Percentiles rank a stretch among this genome's conserved stretches.
Evolutionary conservation across 345 rosid genomes (phyloP).

Genomic region (Sonneratia alba): DNA sequence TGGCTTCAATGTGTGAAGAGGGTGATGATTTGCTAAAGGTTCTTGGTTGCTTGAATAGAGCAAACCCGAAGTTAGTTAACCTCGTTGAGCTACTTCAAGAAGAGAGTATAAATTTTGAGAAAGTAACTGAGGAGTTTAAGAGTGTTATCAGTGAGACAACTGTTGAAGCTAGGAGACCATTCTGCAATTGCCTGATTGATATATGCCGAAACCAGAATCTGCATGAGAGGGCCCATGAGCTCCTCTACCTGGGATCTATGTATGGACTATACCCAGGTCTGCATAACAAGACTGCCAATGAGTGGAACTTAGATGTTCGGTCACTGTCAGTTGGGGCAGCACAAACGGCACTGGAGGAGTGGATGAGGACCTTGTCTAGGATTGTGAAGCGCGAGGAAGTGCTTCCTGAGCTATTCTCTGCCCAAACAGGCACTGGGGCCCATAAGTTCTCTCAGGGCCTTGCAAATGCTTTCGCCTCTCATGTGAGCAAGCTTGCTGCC

Average conservation of each 20-base stretch:
- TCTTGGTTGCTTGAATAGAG: conserved; percentile 46
- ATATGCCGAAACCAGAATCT: conserved; percentile 51
- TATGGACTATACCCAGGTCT: conserved; percentile 70
- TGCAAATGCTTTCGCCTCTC: conserved; percentile 63
- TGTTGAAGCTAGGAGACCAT: conserved; percentile 73
- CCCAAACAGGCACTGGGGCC: conserved; percentile 77
- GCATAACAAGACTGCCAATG: conserved; percentile 52
- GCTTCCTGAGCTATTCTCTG: conserved; percentile 61
- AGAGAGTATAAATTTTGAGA: conserved; percentile 33
- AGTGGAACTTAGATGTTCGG: conserved; percentile 83
- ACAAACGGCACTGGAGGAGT: conserved; percentile 76
- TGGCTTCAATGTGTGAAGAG: conserved; percentile 53
- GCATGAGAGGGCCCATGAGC: conserved; percentile 62
- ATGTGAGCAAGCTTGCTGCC: conserved; percentile 46
- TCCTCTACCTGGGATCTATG: conserved; percentile 74
- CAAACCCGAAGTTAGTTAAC: conserved; percentile 55
- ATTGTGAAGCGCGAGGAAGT: conserved; percentile 51
- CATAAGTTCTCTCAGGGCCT: conserved; percentile 78
- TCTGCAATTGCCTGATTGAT: conserved; percentile 86
- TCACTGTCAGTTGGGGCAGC: conserved; percentile 87
- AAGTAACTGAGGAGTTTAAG: conserved; percentile 53
- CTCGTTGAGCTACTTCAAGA: conserved; percentile 43
- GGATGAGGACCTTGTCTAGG: conserved; percentile 65
- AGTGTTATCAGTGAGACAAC: conserved; percentile 37
- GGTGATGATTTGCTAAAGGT: conserved; percentile 50